Base-by-base conservation (phyloP, 768 basidiomycete species). In the Trichaptum fuscoviolaceum region DNA sequence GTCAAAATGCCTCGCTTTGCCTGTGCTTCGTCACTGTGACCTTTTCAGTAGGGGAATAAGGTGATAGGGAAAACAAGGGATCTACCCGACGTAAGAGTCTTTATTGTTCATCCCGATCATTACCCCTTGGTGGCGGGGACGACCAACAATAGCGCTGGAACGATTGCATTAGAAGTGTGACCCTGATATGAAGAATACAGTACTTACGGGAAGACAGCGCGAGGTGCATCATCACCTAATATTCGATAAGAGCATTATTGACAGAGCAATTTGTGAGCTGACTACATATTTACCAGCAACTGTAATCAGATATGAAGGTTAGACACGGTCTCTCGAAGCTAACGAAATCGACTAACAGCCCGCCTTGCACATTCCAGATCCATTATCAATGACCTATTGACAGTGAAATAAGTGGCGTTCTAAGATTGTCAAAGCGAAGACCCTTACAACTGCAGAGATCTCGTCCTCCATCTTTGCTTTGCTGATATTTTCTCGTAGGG, bases 331-430 rank as follows among this genome's bases (percentile, higher is more conserved):
- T 68, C 62, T 68, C 63, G 64, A 35, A 30, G 66, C 66, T 71
- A 71, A 27, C 26, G 8, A 26, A 35, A 64, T 12, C 42, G 70
- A 89, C 91, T 73, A 77, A 93, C 92, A 95, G 81, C 97, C 96
- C 87, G 96, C 96, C 84, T 99, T 99, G 91, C 96, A 98, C 96
- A 98, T 99, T 81, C 96, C 96, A 75, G 96, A 98, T 76, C 93
- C 94, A 79, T 93, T 93, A 80, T 94, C 91, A 77, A 92, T 90
- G 79, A 93, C 91, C 91, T 91, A 20, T 15, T 12, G 2, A 52
- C 3, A 20, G 20, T 20, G 20, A 52, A 3, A 52, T 52, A 4
- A 52, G 20, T 20, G 20, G 15, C 42, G 12, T 15, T 52, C 42
- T 52, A 52, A 15, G 42, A 4, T 2, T 15, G 42, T 52, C 42